Base-by-base conservation (phyloP, 257 asterid species). In the Verbena officinalis region DNA sequence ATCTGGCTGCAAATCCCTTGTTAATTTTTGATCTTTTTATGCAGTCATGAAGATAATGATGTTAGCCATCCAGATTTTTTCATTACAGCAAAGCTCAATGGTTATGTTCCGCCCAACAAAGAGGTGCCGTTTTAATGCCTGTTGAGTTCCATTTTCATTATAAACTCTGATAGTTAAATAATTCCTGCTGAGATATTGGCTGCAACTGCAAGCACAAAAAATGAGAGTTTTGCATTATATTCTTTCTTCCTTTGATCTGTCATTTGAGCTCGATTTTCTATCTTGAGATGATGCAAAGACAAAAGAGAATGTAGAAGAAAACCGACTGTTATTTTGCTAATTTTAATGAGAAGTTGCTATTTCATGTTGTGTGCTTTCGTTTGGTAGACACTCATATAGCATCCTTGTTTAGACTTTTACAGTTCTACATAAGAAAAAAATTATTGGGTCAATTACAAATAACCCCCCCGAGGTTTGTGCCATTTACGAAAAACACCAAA, bases 31-130 rank as follows among this genome's bases (percentile, higher is more conserved):
- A n/a, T 49, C 56, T 24, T 33, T n/a, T 55, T 73, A 24, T 78
- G 78, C 88, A 92, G 98, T 68, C 95, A 92, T 75, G 77, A 89
- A 78, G 98, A 87, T 19, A 82, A 82, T 46, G 98, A 92, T 76
- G 98, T 92, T 53, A 92, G 98, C 75, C 97, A 92, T 85, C 93
- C 98, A 43, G 98, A 89, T 36, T 92, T 92, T 81, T 92, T 92
- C 77, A 72, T 77, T 24, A 51, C 92, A 46, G 96, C 96, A 55
- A 92, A 89, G 84, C 89, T 70, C 67, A 92, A 87, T 68, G 97
- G 96, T 23, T 92, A 92, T 74, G 77, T 81, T 55, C 98, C 97
- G 15, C 98, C 97, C 11, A 87, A 92, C 77, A 81, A 82, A 79
- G 98, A 92, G 98, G 98, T 86, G 59, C 58, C 59, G 55, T 56